Base-by-base conservation (phyloP, 2,329 filamentous ascomycete species). In the Botrytis sinoallii region DNA sequence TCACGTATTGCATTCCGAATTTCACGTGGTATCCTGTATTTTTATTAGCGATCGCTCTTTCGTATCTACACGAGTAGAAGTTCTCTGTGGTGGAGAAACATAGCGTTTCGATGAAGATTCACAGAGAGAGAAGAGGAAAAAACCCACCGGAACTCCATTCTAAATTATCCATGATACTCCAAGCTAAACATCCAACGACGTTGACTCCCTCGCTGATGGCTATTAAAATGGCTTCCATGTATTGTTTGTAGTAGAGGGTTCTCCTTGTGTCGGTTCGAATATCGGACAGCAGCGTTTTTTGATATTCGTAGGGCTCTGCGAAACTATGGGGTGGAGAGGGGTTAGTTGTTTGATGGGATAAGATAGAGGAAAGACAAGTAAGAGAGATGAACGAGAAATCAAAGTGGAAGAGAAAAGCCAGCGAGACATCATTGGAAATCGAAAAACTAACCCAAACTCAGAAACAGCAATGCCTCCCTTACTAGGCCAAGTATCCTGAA, bases 131-230 rank as follows among this genome's bases (percentile, higher is more conserved):
- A 35, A 42, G 25, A 14, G 48, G 10, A 7, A 20, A 48, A 46
- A 64, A 65, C 73, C 35, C 5, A 74, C 73, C 73, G 6, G 20
- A 4, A 57, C 92, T 90, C 79, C 79, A 80, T 69, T 80, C 79
- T 40, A 80, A 66, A 75, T 79, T 79, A 75, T 97, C 93, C 86
- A 96, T 88, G 75, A 96, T 87, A 81, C 90, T 93, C 93, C 93
- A 97, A n/a, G 92, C 93, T 84, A 95, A 89, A 83, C 95, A 96
- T 12, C 91, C 93, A 77, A 88, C 87, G 71, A 95, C 92, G 78
- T 95, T 88, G 67, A 95, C 92, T 35, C 91, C 90, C 79, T 96
- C 93, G 16, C 93, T 92, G 79, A 92, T 88, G 42, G 91, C 92
- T 87, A 96, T 88, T 42, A 80, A 61, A 35, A 80, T 78, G 73